A percentile compares a stretch with the other conserved stretches of the same genome.
phyloP scores from a whole-genome alignment of 306 rosid species.

The Cajanus cajan region DNA sequence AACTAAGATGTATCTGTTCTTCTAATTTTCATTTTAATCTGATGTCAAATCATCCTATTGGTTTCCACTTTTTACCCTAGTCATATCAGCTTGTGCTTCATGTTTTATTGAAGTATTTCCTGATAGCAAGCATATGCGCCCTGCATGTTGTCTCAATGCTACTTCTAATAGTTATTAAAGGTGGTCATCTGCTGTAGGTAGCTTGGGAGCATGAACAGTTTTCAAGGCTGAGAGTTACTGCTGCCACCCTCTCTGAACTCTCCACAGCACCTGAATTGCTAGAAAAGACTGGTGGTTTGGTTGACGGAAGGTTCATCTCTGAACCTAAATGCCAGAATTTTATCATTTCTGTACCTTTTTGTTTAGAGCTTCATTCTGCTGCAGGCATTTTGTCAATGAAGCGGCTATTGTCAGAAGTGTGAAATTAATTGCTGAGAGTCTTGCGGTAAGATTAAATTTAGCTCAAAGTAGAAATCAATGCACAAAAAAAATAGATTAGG shows the following conservation, averaged over 20 bases:
- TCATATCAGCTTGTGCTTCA: constrained; percentile 10
- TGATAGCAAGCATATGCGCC: not conserved
- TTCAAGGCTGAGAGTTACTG: constrained; percentile 96
- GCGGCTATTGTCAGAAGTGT: constrained; percentile 71
- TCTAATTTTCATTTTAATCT: not conserved
- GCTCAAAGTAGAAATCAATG: not conserved
- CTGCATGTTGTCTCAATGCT: constrained; percentile 16
- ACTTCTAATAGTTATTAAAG: constrained; percentile 39
- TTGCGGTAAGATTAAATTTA: constrained; percentile 64
- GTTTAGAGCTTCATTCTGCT: constrained; percentile 53
- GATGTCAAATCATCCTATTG: not conserved
- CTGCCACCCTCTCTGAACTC: constrained; percentile 87
- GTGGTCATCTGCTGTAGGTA: constrained; percentile 69
- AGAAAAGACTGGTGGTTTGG: constrained; percentile 83
- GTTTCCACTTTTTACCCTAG: not conserved
- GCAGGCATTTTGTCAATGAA: constrained; percentile 74
- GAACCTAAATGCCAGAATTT: constrained; percentile 27
- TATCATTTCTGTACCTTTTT: constrained; percentile 25
- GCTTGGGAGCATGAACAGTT: constrained; percentile 99
- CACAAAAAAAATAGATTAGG: not conserved
- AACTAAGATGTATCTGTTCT: not conserved
- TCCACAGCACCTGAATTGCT: constrained; percentile 79
- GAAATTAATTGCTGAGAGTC: constrained; percentile 93
- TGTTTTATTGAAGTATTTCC: not conserved
- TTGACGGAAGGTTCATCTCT: constrained; percentile 71